phyloP scores from a whole-genome alignment of 805 yeast genomes.

The Ogataea methylovora region DNA sequence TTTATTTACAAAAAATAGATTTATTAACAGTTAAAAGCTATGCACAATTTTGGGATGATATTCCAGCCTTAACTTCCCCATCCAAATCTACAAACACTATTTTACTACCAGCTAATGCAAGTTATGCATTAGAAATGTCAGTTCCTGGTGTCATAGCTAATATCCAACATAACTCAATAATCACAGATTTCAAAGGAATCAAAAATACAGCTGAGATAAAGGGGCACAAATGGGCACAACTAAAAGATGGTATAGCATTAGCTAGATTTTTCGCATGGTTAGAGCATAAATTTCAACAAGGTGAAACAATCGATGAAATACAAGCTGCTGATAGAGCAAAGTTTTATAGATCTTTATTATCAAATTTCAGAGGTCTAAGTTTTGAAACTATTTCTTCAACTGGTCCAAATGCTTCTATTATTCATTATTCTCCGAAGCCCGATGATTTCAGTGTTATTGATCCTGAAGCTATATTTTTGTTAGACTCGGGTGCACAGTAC shows the following conservation, averaged over 20 bases:
- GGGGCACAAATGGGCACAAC: constrained; percentile 71
- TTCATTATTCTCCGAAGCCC: constrained; percentile 66
- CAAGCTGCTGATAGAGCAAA: constrained; percentile 49
- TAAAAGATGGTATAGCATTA: constrained; percentile 76
- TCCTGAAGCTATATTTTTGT: constrained; percentile 59
- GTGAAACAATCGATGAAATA: constrained; percentile 44
- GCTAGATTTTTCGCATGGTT: constrained; percentile 78
- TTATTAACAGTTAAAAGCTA: constrained; percentile 41
- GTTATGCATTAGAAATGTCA: constrained; percentile 19
- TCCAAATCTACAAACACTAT: constrained; percentile 6
- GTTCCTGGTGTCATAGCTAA: constrained; percentile 16
- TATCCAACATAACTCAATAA: constrained; percentile 18
- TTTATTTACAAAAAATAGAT: constrained; percentile 20
- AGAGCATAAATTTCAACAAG: constrained; percentile 44
- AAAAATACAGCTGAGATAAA: constrained; percentile 68
- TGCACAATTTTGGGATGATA: constrained; percentile 48
- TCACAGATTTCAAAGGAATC: constrained; percentile 61
- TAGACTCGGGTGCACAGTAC: constrained; percentile 91
- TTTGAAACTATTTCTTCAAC: constrained; percentile 73
- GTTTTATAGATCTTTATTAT: constrained; percentile 32
- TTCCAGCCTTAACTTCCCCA: constrained; percentile 24
- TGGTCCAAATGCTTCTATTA: constrained; percentile 68
- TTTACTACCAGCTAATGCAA: constrained; percentile 17
- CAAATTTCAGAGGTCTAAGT: constrained; percentile 57
- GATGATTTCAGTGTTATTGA: constrained; percentile 55